These are phyloP conservation scores for Aspergillus fructus DNA, from an alignment of 2,329 filamentous ascomycete genomes.

Conservation along the genomic window DNA sequence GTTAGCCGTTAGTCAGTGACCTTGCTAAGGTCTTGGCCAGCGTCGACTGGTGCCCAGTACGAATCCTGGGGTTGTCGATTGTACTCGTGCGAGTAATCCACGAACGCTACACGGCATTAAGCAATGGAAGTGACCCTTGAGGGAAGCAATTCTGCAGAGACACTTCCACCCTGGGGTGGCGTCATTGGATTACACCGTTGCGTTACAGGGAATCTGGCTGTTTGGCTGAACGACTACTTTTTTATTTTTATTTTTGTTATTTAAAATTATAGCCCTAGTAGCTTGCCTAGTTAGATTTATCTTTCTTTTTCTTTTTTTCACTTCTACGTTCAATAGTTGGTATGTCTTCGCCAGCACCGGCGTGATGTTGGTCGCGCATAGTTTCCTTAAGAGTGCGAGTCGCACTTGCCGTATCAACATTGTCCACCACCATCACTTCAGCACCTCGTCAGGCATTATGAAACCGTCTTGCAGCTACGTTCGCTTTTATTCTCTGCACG, in stretches of 20 bases:
- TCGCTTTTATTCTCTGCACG: neutral
- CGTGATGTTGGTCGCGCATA: neutral
- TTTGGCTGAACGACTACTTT: conserved; percentile 39
- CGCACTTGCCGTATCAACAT: neutral
- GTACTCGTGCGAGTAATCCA: conserved; percentile 57
- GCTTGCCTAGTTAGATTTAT: no score
- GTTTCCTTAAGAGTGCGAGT: neutral
- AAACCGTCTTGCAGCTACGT: neutral
- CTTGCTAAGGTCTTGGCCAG: conserved; percentile 39
- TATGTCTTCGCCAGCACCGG: no score
- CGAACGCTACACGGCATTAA: conserved; percentile 54
- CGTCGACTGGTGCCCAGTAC: conserved; percentile 53
- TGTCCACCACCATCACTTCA: neutral
- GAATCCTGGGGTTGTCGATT: conserved; percentile 53
- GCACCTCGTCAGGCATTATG: neutral
- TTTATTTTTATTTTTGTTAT: conserved; percentile 17
- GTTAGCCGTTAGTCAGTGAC: conserved; percentile 36
- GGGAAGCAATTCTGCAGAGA: conserved; percentile 62
- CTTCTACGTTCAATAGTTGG: no score
- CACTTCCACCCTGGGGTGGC: conserved; percentile 55
- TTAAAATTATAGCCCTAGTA: no score
- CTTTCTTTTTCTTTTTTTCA: no score
- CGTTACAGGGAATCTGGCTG: conserved; percentile 38
- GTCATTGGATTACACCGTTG: conserved; percentile 53
- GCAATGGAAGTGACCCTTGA: conserved; percentile 55